phyloP scores from a whole-genome alignment of 768 basidiomycete species.

The Psilocybe azurescens region DNA sequence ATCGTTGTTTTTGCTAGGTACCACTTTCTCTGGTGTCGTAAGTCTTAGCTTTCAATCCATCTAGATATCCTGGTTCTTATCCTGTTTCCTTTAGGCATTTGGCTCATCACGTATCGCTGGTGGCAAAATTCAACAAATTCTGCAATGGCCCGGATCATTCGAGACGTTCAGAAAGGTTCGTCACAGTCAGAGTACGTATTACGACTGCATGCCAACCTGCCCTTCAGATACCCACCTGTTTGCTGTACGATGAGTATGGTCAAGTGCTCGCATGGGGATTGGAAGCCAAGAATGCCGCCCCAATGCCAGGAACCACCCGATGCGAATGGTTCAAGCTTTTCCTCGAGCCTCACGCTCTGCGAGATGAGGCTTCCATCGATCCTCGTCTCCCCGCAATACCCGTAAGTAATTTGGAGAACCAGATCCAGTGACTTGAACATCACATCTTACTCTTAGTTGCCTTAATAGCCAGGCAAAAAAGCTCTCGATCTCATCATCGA shows the following conservation, averaged over 20 bases:
- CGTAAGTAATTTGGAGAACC: conserved; percentile 46
- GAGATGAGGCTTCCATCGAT: conserved; percentile 73
- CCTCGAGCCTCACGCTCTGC: conserved; percentile 80
- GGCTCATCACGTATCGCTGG: conserved; percentile 84
- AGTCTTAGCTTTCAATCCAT: conserved; percentile 34
- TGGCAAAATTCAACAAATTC: conserved; percentile 82
- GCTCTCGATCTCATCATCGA: conserved; percentile 84
- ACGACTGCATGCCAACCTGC: conserved; percentile 6
- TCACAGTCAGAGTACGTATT: not conserved
- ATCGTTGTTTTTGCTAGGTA: conserved; percentile 53
- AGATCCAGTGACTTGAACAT: not conserved
- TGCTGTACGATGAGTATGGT: conserved; percentile 78
- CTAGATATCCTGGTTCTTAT: not conserved
- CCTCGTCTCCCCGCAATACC: conserved; percentile 81
- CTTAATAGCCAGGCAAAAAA: conserved; percentile 67
- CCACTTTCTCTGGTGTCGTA: conserved; percentile 88
- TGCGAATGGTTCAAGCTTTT: conserved; percentile 84
- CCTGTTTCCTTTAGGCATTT: conserved; percentile 61
- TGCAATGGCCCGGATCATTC: conserved; percentile 85
- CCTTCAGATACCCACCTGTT: conserved; percentile 74
- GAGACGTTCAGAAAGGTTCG: conserved; percentile 84
- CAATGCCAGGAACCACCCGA: conserved; percentile 63
- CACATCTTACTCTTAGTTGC: conserved; percentile 16
- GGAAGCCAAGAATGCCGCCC: conserved; percentile 83
- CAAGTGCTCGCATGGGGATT: conserved; percentile 84